Base-by-base conservation (phyloP, 768 basidiomycete genomes). In the Tylopilus sp. region DNA sequence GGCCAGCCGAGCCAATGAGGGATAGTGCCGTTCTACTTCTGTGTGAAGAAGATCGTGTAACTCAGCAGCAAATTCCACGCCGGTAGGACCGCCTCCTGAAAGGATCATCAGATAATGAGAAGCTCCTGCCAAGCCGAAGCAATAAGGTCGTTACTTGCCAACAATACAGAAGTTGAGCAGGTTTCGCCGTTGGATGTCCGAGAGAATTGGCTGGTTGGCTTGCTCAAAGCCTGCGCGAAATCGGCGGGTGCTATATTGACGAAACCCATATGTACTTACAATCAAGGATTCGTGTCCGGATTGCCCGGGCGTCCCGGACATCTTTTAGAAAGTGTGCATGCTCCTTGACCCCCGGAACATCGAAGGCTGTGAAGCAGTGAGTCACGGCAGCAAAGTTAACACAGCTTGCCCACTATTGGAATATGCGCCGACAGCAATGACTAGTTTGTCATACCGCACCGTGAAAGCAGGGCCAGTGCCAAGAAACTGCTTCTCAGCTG, bases 161-260 rank as follows among this genome's bases (percentile, higher is more conserved):
- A 93, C 91, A 44, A 95, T 82, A 55, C 89, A 92, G 63, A 95
- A 95, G 56, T 90, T 85, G 22, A 95, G 79, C 13, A 95, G 71
- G 54, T 85, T 84, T 50, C 84, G 74, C 45, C 89, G 81, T 58
- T 95, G 83, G 34, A 80, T 71, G 52, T 92, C 91, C 1, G 87
- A 82, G 14, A 91, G 72, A 2, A 78, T 83, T 0, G 92, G 92
- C 59, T 91, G 86, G 59, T 84, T 86, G 3, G 92, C 92, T 62
- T 91, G 87, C 63, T 94, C 92, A 53, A 95, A 91, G 65, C 86
- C 86, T 83, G 56, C 0, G 34, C 2, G 17, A 13, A 13, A 31
- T 41, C 52, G 16, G 45, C 30, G 53, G 30, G 29, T 36, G 52
- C 31, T 50, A 41, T 46, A 48, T 21, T 17, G 41, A 38, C 21